phyloP scores from a whole-genome alignment of 2,329 filamentous ascomycete genomes.

The Venturiaceae sp. region DNA sequence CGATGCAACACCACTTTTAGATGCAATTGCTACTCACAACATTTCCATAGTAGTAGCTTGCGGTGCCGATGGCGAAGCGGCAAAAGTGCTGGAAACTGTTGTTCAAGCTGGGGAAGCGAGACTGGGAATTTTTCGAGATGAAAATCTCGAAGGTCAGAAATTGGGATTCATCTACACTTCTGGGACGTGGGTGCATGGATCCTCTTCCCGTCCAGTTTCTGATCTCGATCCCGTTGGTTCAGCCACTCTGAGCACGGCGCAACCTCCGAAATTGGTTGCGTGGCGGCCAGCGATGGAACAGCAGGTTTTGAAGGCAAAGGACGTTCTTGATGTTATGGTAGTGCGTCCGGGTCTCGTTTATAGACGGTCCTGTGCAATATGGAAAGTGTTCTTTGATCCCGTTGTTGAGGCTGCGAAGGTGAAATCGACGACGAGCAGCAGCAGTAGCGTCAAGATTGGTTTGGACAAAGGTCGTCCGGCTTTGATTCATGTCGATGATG shows the following conservation, averaged over 20 bases:
- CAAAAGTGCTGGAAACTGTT: slow-evolving; percentile 15
- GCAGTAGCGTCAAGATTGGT: slow-evolving; percentile 11
- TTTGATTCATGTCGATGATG: slow-evolving; percentile 29
- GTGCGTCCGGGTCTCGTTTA: slow-evolving; percentile 25
- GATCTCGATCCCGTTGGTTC: slow-evolving; percentile 20
- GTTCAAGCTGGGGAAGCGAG: slow-evolving; percentile 12
- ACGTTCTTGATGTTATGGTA: slow-evolving; percentile 24
- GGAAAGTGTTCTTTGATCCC: slow-evolving; percentile 16
- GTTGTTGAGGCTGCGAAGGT: slow-evolving; percentile 17
- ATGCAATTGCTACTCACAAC: slow-evolving; percentile 17
- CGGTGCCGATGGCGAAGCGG: slow-evolving; percentile 15
- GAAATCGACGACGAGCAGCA: slow-evolving; percentile 4
- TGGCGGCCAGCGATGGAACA: slow-evolving; percentile 24
- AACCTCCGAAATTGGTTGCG: slow-evolving; percentile 16
- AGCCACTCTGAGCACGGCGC: slow-evolving; percentile 11
- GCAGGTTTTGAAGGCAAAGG: slow-evolving; percentile 18
- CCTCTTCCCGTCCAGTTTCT: slow-evolving; percentile 15
- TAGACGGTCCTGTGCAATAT: slow-evolving; percentile 23
- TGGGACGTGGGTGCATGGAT: slow-evolving; percentile 29
- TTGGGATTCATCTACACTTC: slow-evolving; percentile 28
- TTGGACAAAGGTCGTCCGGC: slow-evolving; percentile 16
- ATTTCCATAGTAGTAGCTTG: slow-evolving; percentile 26
- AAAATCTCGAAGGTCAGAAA: slow-evolving; percentile 19
- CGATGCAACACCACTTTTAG: slow-evolving; percentile 17
- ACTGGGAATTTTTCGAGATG: slow-evolving; percentile 6